Percentiles rank a stretch among this genome's conserved stretches.
phyloP scores from a whole-genome alignment of 2,329 filamentous ascomycete genomes.

The Aspergillus pseudoterreus region DNA sequence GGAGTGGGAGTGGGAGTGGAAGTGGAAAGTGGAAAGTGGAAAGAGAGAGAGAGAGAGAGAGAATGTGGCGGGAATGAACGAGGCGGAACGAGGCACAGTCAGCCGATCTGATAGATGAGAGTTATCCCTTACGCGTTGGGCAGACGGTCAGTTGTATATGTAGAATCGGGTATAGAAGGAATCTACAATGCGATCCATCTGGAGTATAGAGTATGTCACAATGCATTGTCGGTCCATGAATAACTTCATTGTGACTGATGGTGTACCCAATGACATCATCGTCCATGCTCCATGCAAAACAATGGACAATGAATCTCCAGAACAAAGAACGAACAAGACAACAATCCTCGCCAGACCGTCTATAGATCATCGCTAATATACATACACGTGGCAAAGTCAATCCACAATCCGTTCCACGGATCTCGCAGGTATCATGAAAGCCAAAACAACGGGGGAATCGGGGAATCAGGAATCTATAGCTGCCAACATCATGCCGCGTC shows the following conservation, averaged over 20 bases:
- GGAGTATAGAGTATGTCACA: neutral
- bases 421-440: slow-evolving; percentile 2
- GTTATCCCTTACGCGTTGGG: neutral
- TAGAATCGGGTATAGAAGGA: neutral
- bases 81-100: slow-evolving; percentile 9
- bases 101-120: slow-evolving; percentile 13
- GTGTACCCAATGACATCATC: neutral
- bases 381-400: slow-evolving; percentile 7
- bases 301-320: neutral
- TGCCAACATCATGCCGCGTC: neutral
- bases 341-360: neutral
- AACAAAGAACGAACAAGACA: no score
- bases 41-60: neutral
- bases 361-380: slow-evolving; percentile 8
- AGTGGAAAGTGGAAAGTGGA: slow-evolving; percentile 2
- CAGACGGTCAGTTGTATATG: no score
- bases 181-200: neutral
- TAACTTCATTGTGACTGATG: neutral
- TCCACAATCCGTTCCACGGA: slow-evolving; percentile 6
- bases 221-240: neutral
- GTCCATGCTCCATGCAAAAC: neutral
- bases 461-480: neutral
- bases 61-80: neutral
- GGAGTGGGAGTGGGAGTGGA: neutral
- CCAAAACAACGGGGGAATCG: slow-evolving; percentile 2